Evolutionary conservation across 2,329 filamentous ascomycete genomes (phyloP).

Genomic region (Colletotrichum sidae): DNA sequence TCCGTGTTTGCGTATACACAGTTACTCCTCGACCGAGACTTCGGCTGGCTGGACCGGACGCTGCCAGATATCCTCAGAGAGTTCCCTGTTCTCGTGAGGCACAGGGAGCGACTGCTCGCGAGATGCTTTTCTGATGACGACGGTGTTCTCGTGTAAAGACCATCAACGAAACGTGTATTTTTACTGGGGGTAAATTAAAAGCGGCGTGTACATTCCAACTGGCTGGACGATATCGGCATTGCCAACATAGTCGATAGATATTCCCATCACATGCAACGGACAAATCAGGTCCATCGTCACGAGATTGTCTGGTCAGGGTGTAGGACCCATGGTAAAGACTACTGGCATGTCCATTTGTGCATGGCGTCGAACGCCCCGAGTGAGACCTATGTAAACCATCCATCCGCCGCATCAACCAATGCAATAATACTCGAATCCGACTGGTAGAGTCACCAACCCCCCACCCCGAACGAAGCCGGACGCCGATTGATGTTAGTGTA

Average conservation of each 20-base stretch:
- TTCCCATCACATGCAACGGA: too few species aligned
- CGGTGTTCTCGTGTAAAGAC: conserved; percentile 11
- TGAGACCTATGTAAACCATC: conserved; percentile 31
- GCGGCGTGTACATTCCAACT: not conserved
- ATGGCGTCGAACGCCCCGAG: conserved; percentile 24
- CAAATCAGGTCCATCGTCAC: too few species aligned
- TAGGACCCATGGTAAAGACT: not conserved
- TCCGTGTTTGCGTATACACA: conserved; percentile 91
- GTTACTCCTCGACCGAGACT: conserved; percentile 73
- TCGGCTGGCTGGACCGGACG: conserved; percentile 73
- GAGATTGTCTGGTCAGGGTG: too few species aligned
- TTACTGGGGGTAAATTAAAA: not conserved
- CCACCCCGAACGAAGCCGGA: conserved; percentile 33
- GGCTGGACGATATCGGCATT: not conserved
- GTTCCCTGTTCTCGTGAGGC: conserved; percentile 70
- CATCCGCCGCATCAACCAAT: conserved; percentile 29
- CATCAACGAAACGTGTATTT: not conserved
- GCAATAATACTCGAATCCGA: conserved; percentile 27
- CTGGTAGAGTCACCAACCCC: conserved; percentile 16
- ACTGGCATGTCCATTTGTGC: conserved; percentile 26
- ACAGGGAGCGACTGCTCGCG: conserved; percentile 49
- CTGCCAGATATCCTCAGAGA: conserved; percentile 67
- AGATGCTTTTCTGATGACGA: conserved; percentile 22
- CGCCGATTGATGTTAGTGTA: conserved; percentile 31
- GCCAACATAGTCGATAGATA: not conserved